Percentiles rank a stretch among this genome's conserved stretches.
These are phyloP conservation scores for Verbascum thapsus DNA, from an alignment of 257 asterid species.

Conservation along the genomic window DNA sequence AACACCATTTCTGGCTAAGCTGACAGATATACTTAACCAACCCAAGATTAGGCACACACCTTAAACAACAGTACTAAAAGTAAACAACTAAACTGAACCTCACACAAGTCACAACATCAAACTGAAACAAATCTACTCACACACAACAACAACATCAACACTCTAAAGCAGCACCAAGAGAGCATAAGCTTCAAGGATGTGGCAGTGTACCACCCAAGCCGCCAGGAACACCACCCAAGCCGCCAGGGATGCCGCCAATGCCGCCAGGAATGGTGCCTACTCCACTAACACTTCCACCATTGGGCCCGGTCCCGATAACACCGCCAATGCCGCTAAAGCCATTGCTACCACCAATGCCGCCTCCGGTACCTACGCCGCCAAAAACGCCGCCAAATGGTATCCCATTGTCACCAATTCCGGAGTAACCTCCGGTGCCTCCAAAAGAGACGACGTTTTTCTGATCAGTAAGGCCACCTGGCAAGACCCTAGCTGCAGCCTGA, in stretches of 20 bases:
- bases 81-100: background rate
- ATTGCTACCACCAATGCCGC: conserved; percentile 29
- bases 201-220: conserved; percentile 7
- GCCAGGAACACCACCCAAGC: conserved; percentile 10
- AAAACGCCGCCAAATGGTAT: conserved; percentile 49
- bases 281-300: conserved; percentile 30
- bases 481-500: conserved; percentile 37
- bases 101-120: conserved; percentile 8
- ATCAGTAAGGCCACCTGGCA: conserved; percentile 35
- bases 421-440: conserved; percentile 46
- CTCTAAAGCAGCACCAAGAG: background rate
- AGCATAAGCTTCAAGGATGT: conserved; percentile 26
- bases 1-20: background rate
- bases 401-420: conserved; percentile 47
- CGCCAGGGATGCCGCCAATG: conserved; percentile 37
- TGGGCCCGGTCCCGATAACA: conserved; percentile 44
- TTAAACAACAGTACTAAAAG: background rate
- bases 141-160: background rate
- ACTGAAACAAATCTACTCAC: background rate
- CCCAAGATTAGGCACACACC: background rate
- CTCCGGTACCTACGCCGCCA: conserved; percentile 40
- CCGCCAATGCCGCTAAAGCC: conserved; percentile 44
- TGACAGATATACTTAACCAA: background rate
- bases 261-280: conserved; percentile 21
- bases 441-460: conserved; percentile 38